Evolutionary conservation across 2,329 filamentous ascomycete species (phyloP), one percentile per base, ranked within the genome.

Genomic region (Teratosphaeria destructans): DNA sequence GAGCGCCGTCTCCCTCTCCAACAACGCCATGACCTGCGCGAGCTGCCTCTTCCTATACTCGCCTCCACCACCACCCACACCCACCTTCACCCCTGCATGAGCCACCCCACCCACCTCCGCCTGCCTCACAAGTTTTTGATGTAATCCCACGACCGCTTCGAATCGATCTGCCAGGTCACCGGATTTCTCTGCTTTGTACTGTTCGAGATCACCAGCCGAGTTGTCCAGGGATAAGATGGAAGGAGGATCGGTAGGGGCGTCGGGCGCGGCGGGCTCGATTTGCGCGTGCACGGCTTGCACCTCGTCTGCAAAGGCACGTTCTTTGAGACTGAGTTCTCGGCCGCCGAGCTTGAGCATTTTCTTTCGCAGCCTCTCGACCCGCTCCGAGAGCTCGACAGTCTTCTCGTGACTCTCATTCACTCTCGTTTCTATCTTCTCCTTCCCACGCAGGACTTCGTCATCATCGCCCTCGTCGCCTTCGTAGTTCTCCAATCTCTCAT

Each of bases 1-100:
- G 66, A 89, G 72, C 5, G 85, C 85, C 54, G 82, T 82, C 73
- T 90, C 86, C 32, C 86, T 77, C 60, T 86, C 84, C 64, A 90
- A 73, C 61, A 88, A 72, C 32, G 75, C 74, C 73, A 83, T 83
- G 26, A 89, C 83, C 69, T 87, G 81, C 59, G 78, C 78, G 64
- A 89, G 73, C 73, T 87, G 88, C 56, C 78, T 81, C 72, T 79
- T 82, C 60, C 85, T 79, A 60, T 88, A 79, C 58, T 65, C 65
- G n/a, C 47, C 43, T 23, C 55, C 32, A 7, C 19, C 43, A 10
- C 82, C 58, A 5, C 37, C 37, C 35, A 87, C 82, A 63, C 78
- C 76, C 67, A 69, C 60, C 64, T 67, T 37, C 62, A 62, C 59
- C 63, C 63, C 59, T 59, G 70, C 66, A 60, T 63, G 58, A 2